Evolutionary conservation across 1,139 yeast genomes (phyloP).

Genomic region (Blastobotrys apis): DNA sequence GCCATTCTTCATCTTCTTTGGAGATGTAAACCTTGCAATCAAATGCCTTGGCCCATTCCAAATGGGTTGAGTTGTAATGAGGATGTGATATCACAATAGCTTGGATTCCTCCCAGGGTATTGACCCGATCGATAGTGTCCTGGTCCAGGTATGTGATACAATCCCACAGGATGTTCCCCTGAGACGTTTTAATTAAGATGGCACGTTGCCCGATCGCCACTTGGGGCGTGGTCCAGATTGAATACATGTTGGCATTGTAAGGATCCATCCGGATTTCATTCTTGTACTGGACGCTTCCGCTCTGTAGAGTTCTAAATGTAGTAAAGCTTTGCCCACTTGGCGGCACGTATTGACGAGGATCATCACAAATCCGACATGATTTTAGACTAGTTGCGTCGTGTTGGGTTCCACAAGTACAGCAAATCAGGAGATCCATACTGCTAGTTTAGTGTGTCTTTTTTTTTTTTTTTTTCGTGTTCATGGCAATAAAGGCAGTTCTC

Average conservation of each 20-base stretch:
- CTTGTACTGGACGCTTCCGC: constrained; percentile 12
- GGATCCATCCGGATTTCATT: constrained; percentile 20
- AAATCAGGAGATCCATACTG: constrained; percentile 13
- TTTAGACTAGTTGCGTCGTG: constrained; percentile 5
- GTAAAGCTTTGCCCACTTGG: constrained; percentile 22
- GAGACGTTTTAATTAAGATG: constrained; percentile 17
- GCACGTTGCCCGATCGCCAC: constrained; percentile 26
- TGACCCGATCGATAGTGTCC: constrained; percentile 18
- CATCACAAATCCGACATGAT: constrained; percentile 22
- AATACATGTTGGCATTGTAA: constrained; percentile 16
- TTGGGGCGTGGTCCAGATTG: constrained; percentile 20
- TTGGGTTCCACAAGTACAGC: constrained; percentile 18
- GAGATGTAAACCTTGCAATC: constrained; percentile 20
- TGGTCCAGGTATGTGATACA: constrained; percentile 23
- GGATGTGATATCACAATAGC: constrained; percentile 24
- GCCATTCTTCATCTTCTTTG: constrained; percentile 18
- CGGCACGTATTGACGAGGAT: constrained; percentile 25
- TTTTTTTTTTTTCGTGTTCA: too few relatives aligned
- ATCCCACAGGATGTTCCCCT: constrained; percentile 24
- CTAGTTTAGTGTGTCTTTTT: too few relatives aligned
- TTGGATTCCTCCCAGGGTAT: constrained; percentile 20
- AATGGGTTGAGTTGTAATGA: constrained; percentile 21
- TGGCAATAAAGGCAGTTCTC: too few relatives aligned
- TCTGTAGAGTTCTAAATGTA: constrained; percentile 16
- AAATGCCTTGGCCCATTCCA: constrained; percentile 23